Evolutionary conservation across 2,329 filamentous ascomycete species (phyloP).

Genomic region (Aspergillus uvarum): DNA sequence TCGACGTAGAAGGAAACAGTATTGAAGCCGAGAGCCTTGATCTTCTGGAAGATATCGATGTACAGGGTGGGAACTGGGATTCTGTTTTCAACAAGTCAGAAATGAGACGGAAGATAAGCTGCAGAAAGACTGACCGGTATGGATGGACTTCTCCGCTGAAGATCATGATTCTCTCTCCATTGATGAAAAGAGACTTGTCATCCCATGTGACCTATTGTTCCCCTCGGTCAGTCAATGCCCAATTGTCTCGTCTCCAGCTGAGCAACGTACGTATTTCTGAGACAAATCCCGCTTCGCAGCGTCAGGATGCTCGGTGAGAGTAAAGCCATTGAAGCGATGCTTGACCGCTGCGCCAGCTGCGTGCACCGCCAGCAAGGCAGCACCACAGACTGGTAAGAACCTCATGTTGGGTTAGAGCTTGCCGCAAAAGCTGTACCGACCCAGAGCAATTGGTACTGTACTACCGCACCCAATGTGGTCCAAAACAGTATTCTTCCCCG

Average conservation of each 20-base stretch:
- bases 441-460: neutral
- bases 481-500: neutral
- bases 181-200: constrained; percentile 67
- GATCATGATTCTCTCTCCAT: constrained; percentile 68
- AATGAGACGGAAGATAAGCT: neutral
- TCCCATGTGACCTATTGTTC: constrained; percentile 65
- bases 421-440: neutral
- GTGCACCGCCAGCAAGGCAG: constrained; percentile 45
- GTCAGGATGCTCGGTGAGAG: constrained; percentile 42
- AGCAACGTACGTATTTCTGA: constrained; percentile 55
- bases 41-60: constrained; percentile 77
- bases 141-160: constrained; percentile 75
- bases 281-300: constrained; percentile 49
- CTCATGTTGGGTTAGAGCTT: constrained; percentile 34
- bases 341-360: constrained; percentile 50
- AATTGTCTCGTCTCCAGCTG: neutral
- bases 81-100: constrained; percentile 32
- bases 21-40: constrained; percentile 78
- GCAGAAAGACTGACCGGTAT: constrained; percentile 47
- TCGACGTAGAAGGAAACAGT: constrained; percentile 76
- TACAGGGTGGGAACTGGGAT: constrained; percentile 63
- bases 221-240: neutral
- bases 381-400: constrained; percentile 33
- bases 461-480: neutral
- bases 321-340: constrained; percentile 51